Evolutionary conservation across 805 yeast genomes (phyloP).

Genomic region (Barnettozyma salicaria): DNA sequence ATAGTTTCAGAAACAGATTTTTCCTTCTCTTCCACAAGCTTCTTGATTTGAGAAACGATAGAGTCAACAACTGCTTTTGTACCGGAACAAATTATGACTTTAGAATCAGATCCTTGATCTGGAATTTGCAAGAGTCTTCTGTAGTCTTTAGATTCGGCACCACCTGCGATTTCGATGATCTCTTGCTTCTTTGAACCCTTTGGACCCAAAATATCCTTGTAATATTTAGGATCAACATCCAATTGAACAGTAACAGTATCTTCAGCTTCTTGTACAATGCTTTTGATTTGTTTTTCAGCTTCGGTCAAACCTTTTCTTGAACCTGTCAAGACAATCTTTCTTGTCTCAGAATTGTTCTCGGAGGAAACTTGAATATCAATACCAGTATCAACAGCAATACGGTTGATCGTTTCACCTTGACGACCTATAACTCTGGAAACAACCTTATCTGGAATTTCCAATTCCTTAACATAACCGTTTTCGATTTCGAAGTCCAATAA

Average conservation of each 20-base stretch:
- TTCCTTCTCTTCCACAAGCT: constrained; percentile 59
- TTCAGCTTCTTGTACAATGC: constrained; percentile 57
- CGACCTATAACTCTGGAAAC: constrained; percentile 87
- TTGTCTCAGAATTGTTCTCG: constrained; percentile 44
- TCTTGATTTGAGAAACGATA: constrained; percentile 55
- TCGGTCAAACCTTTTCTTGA: constrained; percentile 66
- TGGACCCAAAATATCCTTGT: constrained; percentile 70
- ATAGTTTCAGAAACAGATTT: constrained; percentile 45
- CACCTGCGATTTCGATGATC: constrained; percentile 76
- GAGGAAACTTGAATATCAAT: constrained; percentile 41
- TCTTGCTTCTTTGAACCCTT: constrained; percentile 69
- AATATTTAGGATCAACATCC: constrained; percentile 67
- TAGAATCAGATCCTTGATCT: constrained; percentile 51
- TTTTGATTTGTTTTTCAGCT: constrained; percentile 59
- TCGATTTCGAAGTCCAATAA: constrained; percentile 81
- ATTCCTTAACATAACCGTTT: constrained; percentile 62
- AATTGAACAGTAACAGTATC: constrained; percentile 54
- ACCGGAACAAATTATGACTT: constrained; percentile 62
- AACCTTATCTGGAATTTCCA: constrained; percentile 66
- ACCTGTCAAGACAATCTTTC: constrained; percentile 70
- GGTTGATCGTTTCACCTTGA: constrained; percentile 75
- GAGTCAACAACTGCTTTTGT: constrained; percentile 66
- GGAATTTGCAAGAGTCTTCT: constrained; percentile 65
- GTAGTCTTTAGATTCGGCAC: constrained; percentile 44
- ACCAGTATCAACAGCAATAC: constrained; percentile 57